These are phyloP conservation scores for Aspergillus fumigatiaffinis DNA, from an alignment of 2,329 filamentous ascomycete genomes.

Conservation along the genomic window DNA sequence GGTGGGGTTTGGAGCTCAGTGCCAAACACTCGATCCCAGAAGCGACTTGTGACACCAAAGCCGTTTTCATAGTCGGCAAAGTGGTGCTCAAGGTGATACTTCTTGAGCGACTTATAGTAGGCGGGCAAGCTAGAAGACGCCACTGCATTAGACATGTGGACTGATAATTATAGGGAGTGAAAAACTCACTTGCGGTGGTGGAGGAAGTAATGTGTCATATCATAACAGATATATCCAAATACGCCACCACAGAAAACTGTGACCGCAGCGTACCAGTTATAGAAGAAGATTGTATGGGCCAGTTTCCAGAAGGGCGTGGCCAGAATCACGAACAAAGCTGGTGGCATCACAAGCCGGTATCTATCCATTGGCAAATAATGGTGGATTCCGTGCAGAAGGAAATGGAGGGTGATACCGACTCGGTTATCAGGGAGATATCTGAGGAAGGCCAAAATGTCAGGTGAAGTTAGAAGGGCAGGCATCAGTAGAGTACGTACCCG, in stretches of 20 bases:
- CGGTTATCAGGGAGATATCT: constrained; percentile 89
- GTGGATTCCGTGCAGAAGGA: constrained; percentile 92
- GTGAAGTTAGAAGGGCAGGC: background rate
- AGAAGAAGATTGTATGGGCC: constrained; percentile 75
- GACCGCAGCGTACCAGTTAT: constrained; percentile 77
- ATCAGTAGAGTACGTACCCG: constrained; percentile 55
- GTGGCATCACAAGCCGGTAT: constrained; percentile 95
- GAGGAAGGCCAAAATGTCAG: constrained; percentile 16
- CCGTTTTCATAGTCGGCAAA: constrained; percentile 98
- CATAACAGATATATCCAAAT: constrained; percentile 94
- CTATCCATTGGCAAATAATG: constrained; percentile 99
- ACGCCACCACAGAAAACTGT: constrained; percentile 84
- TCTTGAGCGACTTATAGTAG: constrained; percentile 91
- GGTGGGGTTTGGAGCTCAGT: constrained; percentile 64
- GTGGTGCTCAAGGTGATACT: constrained; percentile 94
- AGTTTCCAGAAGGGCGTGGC: constrained; percentile 90
- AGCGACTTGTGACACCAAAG: constrained; percentile 91
- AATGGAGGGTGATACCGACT: constrained; percentile 80
- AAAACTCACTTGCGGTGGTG: constrained; percentile 76
- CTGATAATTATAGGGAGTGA: background rate
- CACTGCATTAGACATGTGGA: constrained; percentile 8
- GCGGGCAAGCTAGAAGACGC: constrained; percentile 60
- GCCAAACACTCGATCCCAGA: constrained; percentile 92
- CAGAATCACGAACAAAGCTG: constrained; percentile 76
- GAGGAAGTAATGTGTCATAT: constrained; percentile 97